Base-by-base conservation (phyloP, 345 rosid species). In the Pseudoturritis turrita region DNA sequence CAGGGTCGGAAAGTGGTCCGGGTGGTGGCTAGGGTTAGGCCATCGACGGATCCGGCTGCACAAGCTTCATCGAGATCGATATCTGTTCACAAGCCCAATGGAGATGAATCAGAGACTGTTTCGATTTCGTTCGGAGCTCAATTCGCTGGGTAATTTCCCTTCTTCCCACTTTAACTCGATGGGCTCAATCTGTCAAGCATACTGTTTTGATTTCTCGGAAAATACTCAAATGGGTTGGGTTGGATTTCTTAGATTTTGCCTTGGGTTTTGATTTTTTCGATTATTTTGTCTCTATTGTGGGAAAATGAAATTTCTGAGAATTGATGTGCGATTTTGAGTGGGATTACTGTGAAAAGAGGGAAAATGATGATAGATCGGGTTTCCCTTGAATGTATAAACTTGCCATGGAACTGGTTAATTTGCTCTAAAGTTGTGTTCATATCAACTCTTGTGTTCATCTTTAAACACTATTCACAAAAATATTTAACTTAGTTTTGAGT, bases 21-120 rank as follows among this genome's bases (percentile, higher is more conserved):
- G 10, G 86, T 89, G 47, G 77, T 88, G 12, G 96, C 92, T 26
- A 91, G 84, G 76, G 75, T 91, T 71, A 77, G 80, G 63, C 74
- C 82, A 3, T 74, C 65, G 8, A 50, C 75, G 39, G 81, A 81
- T 68, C 79, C 40, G 12, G 79, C 61, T 43, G 21, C 43, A 14
- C 63, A 51, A 37, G 22, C 75, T 1, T 54, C 77, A 23, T 19
- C 58, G 4, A 62, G 64, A 6, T 79, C 85, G 71, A 61, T 89
- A 7, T 71, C 80, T 3, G 74, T 86, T 53, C 74, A 62, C 26
- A 85, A 81, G 45, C 86, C 89, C 1, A 11, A 43, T 2, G 90
- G 88, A 14, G 81, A 82, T 2, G 78, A 78, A 2, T 82, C 82
- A 1, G 74, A 79, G 37, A 33, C 68, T 1, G 89, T 85, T 28